Base-by-base conservation (phyloP, 2,329 filamentous ascomycete genomes). In the Aspergillus sp. region DNA sequence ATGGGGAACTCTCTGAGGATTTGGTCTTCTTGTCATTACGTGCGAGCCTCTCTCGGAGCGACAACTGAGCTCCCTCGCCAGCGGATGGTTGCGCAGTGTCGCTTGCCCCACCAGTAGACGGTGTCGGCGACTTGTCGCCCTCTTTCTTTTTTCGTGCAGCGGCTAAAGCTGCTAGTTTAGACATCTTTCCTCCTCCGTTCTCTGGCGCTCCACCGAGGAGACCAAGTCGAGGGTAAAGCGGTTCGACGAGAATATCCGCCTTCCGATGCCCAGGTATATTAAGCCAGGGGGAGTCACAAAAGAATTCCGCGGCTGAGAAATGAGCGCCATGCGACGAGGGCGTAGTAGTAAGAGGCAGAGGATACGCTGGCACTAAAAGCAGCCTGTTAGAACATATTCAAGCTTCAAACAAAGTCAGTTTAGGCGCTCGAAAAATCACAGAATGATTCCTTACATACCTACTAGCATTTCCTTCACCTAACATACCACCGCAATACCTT, bases 121-220 rank as follows among this genome's bases (percentile, higher is more conserved):
- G 31, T 25, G 65, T 43, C 5, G 64, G 64, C 48, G 73, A 78
- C 65, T 84, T 87, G 40, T 88, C 87, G 31, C 87, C 87, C 14
- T 87, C 87, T 73, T 92, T 96, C 76, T 90, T 93, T 72, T 92
- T 93, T 27, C 92, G 84, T 54, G 90, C 89, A 35, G 91, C 91
- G 52, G 93, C 93, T 43, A 99, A 79, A 48, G 91, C 91, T 66
- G 96, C 93, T 46, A 99, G 80, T 69, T 99, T 99, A 5, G 93
- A 96, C 74, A 90, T 82, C 69, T 93, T 95, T 3, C 85, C 82
- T n/a, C 78, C 52, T 11, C 33, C 69, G 12, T 77, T 77, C 48
- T 85, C 83, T 2, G 86, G 69, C 8, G 86, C 84, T 35, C 95
- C 96, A 31, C 95, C 96, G 2, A 96, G 76, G 0, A 99, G 80